These are phyloP conservation scores for Aciculoconidium aculeatum DNA, from an alignment of 805 yeast genomes.

Conservation along the genomic window DNA sequence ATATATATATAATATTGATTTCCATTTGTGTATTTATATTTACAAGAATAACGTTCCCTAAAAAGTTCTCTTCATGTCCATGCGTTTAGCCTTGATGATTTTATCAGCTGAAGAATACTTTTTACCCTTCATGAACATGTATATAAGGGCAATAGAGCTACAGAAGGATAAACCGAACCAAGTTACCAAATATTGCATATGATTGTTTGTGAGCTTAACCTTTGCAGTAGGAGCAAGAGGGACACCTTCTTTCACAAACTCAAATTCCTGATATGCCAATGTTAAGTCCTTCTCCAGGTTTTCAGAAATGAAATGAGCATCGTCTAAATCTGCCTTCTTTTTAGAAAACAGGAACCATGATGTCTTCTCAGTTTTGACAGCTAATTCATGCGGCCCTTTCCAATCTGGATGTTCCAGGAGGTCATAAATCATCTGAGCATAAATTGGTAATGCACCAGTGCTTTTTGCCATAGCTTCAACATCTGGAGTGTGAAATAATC, in stretches of 20 bases:
- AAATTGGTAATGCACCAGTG: slow-evolving; percentile 64
- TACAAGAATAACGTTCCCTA: slow-evolving; percentile 1
- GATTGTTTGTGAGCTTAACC: slow-evolving; percentile 80
- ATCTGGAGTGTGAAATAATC: slow-evolving; percentile 75
- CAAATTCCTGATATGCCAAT: slow-evolving; percentile 36
- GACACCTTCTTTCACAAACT: slow-evolving; percentile 75
- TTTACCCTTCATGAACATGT: slow-evolving; percentile 24
- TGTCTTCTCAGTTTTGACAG: slow-evolving; percentile 3
- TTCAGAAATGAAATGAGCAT: slow-evolving; percentile 16
- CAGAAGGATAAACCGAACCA: slow-evolving; percentile 88
- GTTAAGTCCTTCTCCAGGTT: slow-evolving; percentile 24
- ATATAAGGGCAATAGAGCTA: slow-evolving; percentile 58
- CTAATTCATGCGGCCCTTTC: slow-evolving; percentile 15
- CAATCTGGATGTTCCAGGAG: slow-evolving; percentile 58
- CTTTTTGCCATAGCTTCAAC: slow-evolving; percentile 72
- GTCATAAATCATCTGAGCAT: slow-evolving; percentile 69
- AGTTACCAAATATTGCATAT: slow-evolving; percentile 84
- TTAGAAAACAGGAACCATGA: slow-evolving; percentile 9
- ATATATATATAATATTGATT: slow-evolving; percentile 2
- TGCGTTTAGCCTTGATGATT: slow-evolving; percentile 34
- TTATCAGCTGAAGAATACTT: slow-evolving; percentile 32
- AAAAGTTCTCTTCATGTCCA: slow-evolving; percentile 30
- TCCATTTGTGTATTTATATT: not conserved
- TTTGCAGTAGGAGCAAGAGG: slow-evolving; percentile 84
- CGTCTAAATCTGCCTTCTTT: slow-evolving; percentile 7